phyloP scores from a whole-genome alignment of 2,329 filamentous ascomycete species.

The Phyllosticta capitalensis region DNA sequence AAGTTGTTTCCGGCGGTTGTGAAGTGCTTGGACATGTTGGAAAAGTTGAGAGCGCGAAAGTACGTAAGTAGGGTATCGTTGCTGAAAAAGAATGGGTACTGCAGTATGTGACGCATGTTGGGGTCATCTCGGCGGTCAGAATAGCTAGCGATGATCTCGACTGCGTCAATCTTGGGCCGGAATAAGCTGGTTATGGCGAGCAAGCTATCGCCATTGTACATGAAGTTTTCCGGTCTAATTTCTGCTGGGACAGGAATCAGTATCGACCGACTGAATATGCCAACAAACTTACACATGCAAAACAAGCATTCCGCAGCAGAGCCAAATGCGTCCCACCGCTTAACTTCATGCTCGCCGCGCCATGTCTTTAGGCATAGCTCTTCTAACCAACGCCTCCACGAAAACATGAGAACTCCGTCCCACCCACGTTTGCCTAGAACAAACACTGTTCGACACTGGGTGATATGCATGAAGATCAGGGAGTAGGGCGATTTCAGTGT shows the following conservation, averaged over 20 bases:
- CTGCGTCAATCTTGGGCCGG: slow-evolving; percentile 47
- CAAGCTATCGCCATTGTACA: too few species aligned
- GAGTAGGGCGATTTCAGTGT: background rate
- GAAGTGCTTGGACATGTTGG: slow-evolving; percentile 71
- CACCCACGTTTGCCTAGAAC: too few species aligned
- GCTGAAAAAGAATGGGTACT: slow-evolving; percentile 72
- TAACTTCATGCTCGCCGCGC: slow-evolving; percentile 64
- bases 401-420: too few species aligned
- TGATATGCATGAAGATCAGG: background rate
- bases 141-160: slow-evolving; percentile 39
- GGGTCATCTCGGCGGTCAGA: slow-evolving; percentile 57
- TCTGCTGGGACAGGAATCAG: background rate
- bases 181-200: background rate
- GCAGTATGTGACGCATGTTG: slow-evolving; percentile 63
- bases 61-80: slow-evolving; percentile 65
- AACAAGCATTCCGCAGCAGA: slow-evolving; percentile 67
- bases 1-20: slow-evolving; percentile 37
- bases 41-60: slow-evolving; percentile 82
- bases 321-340: slow-evolving; percentile 61
- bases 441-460: background rate
- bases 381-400: slow-evolving; percentile 57
- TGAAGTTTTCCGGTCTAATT: background rate
- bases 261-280: background rate
- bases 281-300: slow-evolving; percentile 54
- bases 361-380: slow-evolving; percentile 70